These are phyloP conservation scores for Ambrosiella cleistominuta DNA, from an alignment of 2,329 filamentous ascomycete genomes.

Conservation along the genomic window DNA sequence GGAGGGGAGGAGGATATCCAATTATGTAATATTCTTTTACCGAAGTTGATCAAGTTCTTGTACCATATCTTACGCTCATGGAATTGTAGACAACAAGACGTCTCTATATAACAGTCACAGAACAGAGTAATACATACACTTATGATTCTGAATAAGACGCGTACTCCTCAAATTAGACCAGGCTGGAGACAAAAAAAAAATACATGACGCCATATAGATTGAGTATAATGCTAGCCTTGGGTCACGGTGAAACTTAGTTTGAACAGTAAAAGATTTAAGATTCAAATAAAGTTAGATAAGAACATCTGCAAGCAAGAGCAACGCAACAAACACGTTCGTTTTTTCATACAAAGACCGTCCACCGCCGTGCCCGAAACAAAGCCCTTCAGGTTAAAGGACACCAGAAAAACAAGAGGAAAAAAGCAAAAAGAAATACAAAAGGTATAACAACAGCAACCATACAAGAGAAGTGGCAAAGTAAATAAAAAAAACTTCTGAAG, in stretches of 20 bases:
- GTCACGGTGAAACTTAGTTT: not conserved
- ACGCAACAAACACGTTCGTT: constrained; percentile 8
- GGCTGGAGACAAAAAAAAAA: no score
- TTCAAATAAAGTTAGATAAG: not conserved
- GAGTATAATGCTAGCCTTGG: no score
- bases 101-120: no score
- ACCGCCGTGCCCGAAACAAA: constrained; percentile 2
- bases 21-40: no score
- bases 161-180: no score
- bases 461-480: constrained; percentile 10
- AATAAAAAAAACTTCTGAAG: constrained; percentile 3
- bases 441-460: constrained; percentile 6
- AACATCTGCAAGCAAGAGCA: not conserved
- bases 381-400: not conserved
- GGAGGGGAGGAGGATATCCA: no score
- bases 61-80: no score
- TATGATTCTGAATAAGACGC: no score
- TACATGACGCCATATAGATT: no score
- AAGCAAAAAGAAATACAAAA: constrained; percentile 2
- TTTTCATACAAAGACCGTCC: constrained; percentile 12
- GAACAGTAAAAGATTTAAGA: not conserved
- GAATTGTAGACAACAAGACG: no score
- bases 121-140: no score
- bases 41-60: no score
- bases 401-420: not conserved